Evolutionary conservation across 2,329 filamentous ascomycete genomes (phyloP).

Genomic region (Sporothrix protearum): DNA sequence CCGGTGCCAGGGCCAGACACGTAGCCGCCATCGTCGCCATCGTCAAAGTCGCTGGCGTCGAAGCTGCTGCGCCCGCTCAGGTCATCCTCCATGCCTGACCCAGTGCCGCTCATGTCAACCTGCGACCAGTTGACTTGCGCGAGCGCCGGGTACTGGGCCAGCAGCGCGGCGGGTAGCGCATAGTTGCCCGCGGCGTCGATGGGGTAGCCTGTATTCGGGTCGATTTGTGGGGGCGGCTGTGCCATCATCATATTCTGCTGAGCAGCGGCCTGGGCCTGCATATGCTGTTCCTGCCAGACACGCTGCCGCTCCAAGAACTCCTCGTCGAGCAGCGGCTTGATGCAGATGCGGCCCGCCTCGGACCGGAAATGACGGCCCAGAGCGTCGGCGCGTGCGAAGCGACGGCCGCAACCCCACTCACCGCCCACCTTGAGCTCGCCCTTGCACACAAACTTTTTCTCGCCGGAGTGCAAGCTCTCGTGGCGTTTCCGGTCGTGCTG

Average conservation of each 20-base stretch:
- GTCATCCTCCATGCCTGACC: constrained; percentile 70
- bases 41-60: constrained; percentile 74
- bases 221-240: constrained; percentile 51
- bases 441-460: constrained; percentile 98
- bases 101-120: constrained; percentile 62
- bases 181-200: constrained; percentile 58
- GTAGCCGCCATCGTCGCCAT: constrained; percentile 67
- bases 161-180: constrained; percentile 76
- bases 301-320: constrained; percentile 81
- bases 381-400: constrained; percentile 93
- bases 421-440: constrained; percentile 79
- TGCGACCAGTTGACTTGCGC: constrained; percentile 80
- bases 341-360: constrained; percentile 92
- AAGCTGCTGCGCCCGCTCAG: constrained; percentile 77
- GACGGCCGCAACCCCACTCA: constrained; percentile 87
- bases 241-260: constrained; percentile 59
- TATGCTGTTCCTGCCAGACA: constrained; percentile 67
- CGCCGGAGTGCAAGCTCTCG: constrained; percentile 90
- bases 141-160: constrained; percentile 91
- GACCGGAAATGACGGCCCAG: constrained; percentile 92
- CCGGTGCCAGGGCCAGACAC: constrained; percentile 60
- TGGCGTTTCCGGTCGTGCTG: constrained; percentile 97
- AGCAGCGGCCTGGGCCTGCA: constrained; percentile 49
- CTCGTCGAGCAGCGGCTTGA: constrained; percentile 94
- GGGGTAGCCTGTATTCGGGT: constrained; percentile 56